Base-by-base conservation (phyloP, 1,139 yeast species). In the Nadsonia commutata region DNA sequence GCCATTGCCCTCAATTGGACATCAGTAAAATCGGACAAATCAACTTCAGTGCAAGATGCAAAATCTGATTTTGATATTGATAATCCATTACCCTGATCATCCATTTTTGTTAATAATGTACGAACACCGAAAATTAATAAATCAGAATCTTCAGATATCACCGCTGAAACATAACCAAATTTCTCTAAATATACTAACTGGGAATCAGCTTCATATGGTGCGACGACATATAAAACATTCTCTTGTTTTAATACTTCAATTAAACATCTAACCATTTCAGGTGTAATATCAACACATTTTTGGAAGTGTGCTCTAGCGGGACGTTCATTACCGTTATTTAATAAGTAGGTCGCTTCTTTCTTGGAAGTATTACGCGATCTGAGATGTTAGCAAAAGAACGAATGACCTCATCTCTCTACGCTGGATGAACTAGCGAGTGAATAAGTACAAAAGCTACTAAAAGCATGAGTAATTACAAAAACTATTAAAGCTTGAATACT, bases 151-250 rank as follows among this genome's bases (percentile, higher is more conserved):
- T 93, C 99, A 36, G 95, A 80, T 9, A 93, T 68, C 7, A 93
- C 82, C 0, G 93, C 98, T 50, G 85, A 81, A 8, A 86, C 93
- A 1, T 74, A 46, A 0, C 93, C 93, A 0, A 65, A 52, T 47
- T 76, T 75, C 57, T 90, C 98, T 41, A 93, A 67, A 54, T 80
- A 85, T 6, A 90, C 97, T 80, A 93, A 75, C 59, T 93, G 98
- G 0, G 98, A 83, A 59, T 93, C 99, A 0, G 98, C 98, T 63
- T 93, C 99, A 58, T 86, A 93, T 0, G 99, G 99, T 0, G 99
- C 98, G 8, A 93, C 98, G 17, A 90, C 74, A 54, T 76, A 90
- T 49, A 70, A 71, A 40, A 93, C 76, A 1, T 64, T 62, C 41
- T 71, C 66, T n/a, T 59, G 55, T 52, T 77, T 78, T 49, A 93